Base-by-base conservation (phyloP, 352 stramenopile genomes). In the Thalassiosira gravida region DNA sequence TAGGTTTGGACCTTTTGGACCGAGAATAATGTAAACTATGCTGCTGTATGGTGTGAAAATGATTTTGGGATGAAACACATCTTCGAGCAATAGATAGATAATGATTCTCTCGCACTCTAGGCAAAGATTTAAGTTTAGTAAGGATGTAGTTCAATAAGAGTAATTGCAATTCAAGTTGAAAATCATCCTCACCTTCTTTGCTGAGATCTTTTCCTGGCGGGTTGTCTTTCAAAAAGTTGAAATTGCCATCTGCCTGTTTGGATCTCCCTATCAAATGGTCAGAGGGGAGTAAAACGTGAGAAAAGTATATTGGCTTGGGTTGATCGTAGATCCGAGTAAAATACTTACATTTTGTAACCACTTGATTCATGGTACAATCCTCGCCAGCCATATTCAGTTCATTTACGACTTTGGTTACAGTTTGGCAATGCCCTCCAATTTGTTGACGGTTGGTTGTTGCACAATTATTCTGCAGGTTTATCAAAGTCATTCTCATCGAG, bases 61-160 rank as follows among this genome's bases (percentile, higher is more conserved):
- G n/a, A n/a, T n/a, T n/a, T n/a, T n/a, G n/a, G n/a, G n/a, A n/a
- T n/a, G n/a, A n/a, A n/a, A n/a, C n/a, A n/a, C 74, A 57, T 83
- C 59, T 44, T 90, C 65, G 1, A 92, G 32, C n/a, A 92, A 52
- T 7, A 94, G 58, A n/a, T 63, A 67, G 37, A 92, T 76, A 47
- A 94, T 71, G 14, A 92, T 82, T 73, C 87, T 78, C 71, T 92
- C 87, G 42, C 89, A 92, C 58, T 94, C 88, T 71, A 71, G 44
- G 56, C 11, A 35, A 35, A 58, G 8, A 1, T 35, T 55, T 64
- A 16, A 64, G 3, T 9, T 5, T 50, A n/a, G n/a, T n/a, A n/a
- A n/a, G n/a, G n/a, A n/a, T n/a, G n/a, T n/a, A n/a, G n/a, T n/a
- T n/a, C n/a, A n/a, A n/a, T n/a, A 46, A 46, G 37, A 8, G 16